Evolutionary conservation across 768 basidiomycete genomes (phyloP).

Genomic region (Lactarius sp.): DNA sequence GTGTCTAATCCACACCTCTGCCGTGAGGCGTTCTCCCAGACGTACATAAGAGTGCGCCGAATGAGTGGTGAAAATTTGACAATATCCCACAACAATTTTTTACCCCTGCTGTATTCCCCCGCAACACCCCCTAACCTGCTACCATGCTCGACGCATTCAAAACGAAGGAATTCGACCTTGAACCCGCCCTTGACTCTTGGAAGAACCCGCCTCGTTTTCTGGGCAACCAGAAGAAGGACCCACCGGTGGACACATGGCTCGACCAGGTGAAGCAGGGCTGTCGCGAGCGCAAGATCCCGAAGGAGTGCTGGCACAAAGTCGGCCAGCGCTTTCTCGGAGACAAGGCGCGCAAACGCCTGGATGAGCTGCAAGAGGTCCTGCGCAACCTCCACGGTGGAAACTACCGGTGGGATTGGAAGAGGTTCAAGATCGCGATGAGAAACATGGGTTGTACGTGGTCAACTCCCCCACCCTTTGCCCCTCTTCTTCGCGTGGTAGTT

Average conservation of each 20-base stretch:
- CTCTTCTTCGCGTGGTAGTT: not conserved
- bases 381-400: constrained; percentile 68
- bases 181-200: constrained; percentile 64
- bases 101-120: not conserved
- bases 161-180: constrained; percentile 70
- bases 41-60: constrained; percentile 10
- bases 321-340: constrained; percentile 72
- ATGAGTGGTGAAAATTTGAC: not conserved
- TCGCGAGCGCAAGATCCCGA: constrained; percentile 61
- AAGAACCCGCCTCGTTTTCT: constrained; percentile 58
- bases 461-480: not conserved
- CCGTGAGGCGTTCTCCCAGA: constrained; percentile 15
- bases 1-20: constrained; percentile 12
- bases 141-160: constrained; percentile 69
- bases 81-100: constrained; percentile 8
- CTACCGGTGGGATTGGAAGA: constrained; percentile 82
- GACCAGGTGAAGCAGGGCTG: constrained; percentile 69
- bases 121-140: not conserved
- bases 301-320: constrained; percentile 80
- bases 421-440: constrained; percentile 69
- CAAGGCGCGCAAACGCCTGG: constrained; percentile 61
- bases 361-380: constrained; percentile 70
- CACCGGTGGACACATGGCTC: constrained; percentile 68
- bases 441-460: constrained; percentile 72
- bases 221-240: constrained; percentile 66